A percentile compares a stretch with the other conserved stretches of the same genome.
phyloP scores from a whole-genome alignment of 345 rosid species.

The Salix suchowensis region DNA sequence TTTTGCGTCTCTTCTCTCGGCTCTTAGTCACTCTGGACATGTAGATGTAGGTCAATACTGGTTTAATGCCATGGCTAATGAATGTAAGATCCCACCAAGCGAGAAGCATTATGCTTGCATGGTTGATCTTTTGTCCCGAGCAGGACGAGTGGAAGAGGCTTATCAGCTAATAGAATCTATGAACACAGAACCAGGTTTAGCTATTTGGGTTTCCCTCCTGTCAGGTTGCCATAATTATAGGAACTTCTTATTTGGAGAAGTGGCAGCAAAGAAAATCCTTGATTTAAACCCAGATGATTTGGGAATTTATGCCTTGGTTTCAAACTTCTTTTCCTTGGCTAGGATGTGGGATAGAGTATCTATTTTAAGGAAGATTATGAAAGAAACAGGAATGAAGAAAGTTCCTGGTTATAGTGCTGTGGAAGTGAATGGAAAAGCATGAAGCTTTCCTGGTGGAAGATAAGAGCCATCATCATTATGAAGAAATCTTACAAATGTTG shows the following conservation, averaged over 20 bases:
- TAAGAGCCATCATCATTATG: conserved; percentile 43
- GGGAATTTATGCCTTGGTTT: conserved; percentile 60
- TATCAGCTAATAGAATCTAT: conserved; percentile 43
- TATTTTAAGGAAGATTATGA: conserved; percentile 56
- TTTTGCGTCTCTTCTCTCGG: conserved; percentile 65
- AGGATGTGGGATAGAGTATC: conserved; percentile 60
- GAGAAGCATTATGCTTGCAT: conserved; percentile 66
- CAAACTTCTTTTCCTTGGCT: conserved; percentile 58
- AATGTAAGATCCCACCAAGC: conserved; percentile 44
- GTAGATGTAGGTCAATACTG: conserved; percentile 59
- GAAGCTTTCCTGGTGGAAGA: conserved; percentile 61
- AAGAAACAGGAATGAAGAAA: conserved; percentile 45
- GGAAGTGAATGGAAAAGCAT: conserved; percentile 51
- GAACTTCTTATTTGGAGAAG: conserved; percentile 48
- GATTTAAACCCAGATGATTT: conserved; percentile 47
- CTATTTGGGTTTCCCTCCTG: conserved; percentile 73
- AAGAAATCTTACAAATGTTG: conserved; percentile 36
- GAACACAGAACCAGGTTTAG: conserved; percentile 37
- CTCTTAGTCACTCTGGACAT: conserved; percentile 64
- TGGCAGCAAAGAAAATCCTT: conserved; percentile 55
- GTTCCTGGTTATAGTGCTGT: conserved; percentile 59
- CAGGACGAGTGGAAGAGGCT: conserved; percentile 67
- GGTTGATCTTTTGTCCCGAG: conserved; percentile 71
- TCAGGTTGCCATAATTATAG: conserved; percentile 66
- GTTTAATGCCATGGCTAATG: conserved; percentile 45